Evolutionary conservation across 805 yeast species (phyloP).

Genomic region (Blastobotrys parvus): DNA sequence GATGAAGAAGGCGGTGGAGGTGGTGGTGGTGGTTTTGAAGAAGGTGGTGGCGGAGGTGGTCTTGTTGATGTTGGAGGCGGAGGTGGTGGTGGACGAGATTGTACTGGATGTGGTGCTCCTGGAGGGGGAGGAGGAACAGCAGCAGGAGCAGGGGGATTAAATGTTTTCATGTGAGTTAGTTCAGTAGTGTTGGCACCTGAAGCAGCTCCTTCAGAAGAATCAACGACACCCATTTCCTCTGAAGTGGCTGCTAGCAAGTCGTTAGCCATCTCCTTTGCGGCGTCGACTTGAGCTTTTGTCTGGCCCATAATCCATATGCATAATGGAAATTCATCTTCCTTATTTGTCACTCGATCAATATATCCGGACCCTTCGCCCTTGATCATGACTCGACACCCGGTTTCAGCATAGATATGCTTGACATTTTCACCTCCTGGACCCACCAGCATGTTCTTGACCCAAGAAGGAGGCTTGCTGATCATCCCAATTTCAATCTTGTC

Average conservation of each 20-base stretch:
- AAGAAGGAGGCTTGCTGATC: constrained; percentile 14
- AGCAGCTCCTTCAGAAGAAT: neutral
- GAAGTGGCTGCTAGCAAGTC: constrained; percentile 23
- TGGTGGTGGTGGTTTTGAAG: constrained; percentile 5
- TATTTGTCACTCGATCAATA: constrained; percentile 24
- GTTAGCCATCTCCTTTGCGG: constrained; percentile 22
- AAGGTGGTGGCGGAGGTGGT: constrained; percentile 7
- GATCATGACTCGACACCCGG: constrained; percentile 27
- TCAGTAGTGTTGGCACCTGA: neutral
- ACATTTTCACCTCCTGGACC: constrained; percentile 30
- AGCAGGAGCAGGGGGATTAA: constrained; percentile 5
- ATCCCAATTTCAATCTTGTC: neutral
- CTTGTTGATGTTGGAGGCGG: constrained; percentile 6
- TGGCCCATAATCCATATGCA: constrained; percentile 24
- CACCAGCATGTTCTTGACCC: constrained; percentile 27
- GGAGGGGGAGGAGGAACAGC: constrained; percentile 5
- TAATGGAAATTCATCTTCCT: constrained; percentile 27
- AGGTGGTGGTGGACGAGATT: constrained; percentile 3
- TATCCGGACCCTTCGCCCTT: constrained; percentile 31
- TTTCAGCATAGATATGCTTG: constrained; percentile 28
- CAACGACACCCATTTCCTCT: constrained; percentile 19
- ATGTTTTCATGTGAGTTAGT: neutral
- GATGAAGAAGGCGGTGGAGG: constrained; percentile 7
- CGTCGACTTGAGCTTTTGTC: constrained; percentile 15
- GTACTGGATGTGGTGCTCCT: constrained; percentile 3